Base-by-base conservation (phyloP, 2,329 filamentous ascomycete species). In the Fusarium nygamai region DNA sequence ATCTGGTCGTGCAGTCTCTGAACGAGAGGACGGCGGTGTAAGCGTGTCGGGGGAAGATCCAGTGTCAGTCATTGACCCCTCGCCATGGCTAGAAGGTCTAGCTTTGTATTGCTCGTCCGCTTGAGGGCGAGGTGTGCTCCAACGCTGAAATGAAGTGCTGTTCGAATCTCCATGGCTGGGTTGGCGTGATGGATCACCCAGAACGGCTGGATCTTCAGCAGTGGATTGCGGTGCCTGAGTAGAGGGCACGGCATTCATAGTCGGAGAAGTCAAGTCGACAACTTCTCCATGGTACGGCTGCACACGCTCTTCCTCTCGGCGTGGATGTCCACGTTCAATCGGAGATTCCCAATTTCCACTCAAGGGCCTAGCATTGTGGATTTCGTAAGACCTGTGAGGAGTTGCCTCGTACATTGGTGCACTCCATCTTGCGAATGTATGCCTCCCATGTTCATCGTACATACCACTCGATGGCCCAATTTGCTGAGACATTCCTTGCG, bases 311-410 rank as follows among this genome's bases (percentile, higher is more conserved):
- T 47, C 24, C 13, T 47, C 24, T 27, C 3, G 24, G 11, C 19
- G 4, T 20, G 24, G 24, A 20, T 5, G 8, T 14, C 11, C 12
- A 3, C 6, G 19, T 29, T 10, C 5, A 27, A 13, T 7, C 8
- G 8, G 12, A 20, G 12, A 4, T 29, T 10, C 24, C 44, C 19
- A 14, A 10, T 6, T 20, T 29, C 14, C 44, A 14, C 24, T 12
- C 8, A 4, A 20, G 19, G 8, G 8, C 4, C 8, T 20, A 20
- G 24, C 2, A 29, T 20, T 14, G 2, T 3, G 8, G 9, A 9
- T 20, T 3, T 29, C 44, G 24, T 13, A 47, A 29, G 44, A 1
- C 12, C 5, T 7, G 2, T 14, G 19, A 29, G 5, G 0, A 20
- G 6, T 14, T 14, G 5, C 4, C 24, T 20, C 44, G 5, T 0